Conservation (phyloP, 2,329 filamentous ascomycete genomes). For the Aspergillus sp. region DNA sequence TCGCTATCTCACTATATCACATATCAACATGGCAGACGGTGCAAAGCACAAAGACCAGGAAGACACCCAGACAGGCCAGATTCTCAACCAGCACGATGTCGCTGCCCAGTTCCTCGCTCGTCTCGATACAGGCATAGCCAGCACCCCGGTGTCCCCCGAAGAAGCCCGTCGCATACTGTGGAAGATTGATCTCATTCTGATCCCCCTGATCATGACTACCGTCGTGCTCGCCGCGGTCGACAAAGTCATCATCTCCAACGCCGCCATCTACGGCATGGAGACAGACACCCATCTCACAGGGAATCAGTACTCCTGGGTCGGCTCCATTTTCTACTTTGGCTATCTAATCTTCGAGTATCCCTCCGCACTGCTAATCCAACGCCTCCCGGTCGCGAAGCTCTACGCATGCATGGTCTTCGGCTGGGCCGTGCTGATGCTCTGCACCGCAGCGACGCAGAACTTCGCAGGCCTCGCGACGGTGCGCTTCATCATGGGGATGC, state of each 20-base stretch:
- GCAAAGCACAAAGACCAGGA: too few species aligned
- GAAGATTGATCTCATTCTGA: constrained; percentile 8
- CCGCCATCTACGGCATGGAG: constrained; percentile 2
- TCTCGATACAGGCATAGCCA: neutral
- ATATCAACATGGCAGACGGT: too few species aligned
- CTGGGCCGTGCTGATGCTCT: neutral
- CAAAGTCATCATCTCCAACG: constrained; percentile 6
- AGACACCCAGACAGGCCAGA: too few species aligned
- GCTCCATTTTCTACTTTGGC: constrained; percentile 5
- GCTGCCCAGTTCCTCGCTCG: neutral
- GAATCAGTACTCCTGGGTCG: constrained; percentile 6
- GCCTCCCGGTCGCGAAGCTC: constrained; percentile 1
- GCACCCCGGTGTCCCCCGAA: neutral
- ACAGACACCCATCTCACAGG: constrained; percentile 1
- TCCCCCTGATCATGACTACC: constrained; percentile 3
- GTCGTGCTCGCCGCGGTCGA: constrained; percentile 3
- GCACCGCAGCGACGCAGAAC: constrained; percentile 6
- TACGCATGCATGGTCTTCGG: neutral
- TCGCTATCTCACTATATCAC: too few species aligned
- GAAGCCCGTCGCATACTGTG: constrained; percentile 5
- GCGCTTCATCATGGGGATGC: constrained; percentile 9
- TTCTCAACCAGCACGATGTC: neutral
- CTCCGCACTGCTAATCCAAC: neutral
- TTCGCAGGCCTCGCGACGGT: neutral
- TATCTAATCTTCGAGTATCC: constrained; percentile 2